These are phyloP conservation scores for Phialophora chinensis DNA, from an alignment of 2,329 filamentous ascomycete species.

Conservation along the genomic window DNA sequence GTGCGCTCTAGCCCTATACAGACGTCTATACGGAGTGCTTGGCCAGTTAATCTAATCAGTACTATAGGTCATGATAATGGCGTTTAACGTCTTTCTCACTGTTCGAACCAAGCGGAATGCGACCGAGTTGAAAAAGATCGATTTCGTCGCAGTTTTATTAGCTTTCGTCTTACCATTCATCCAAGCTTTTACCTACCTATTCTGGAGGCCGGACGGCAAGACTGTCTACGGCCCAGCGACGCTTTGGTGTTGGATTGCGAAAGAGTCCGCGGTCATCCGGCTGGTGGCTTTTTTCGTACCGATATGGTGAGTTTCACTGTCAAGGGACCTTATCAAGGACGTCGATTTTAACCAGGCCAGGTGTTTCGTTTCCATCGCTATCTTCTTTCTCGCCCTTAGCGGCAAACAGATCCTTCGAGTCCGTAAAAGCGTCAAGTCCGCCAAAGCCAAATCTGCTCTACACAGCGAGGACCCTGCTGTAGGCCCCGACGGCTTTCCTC, in stretches of 20 bases:
- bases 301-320: conserved; percentile 24
- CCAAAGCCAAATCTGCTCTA: conserved; percentile 19
- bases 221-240: conserved; percentile 33
- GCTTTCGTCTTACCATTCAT: conserved; percentile 28
- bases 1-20: conserved; percentile 4
- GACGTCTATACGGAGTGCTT: background rate
- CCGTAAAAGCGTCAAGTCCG: conserved; percentile 23
- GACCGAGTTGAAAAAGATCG: conserved; percentile 26
- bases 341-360: background rate
- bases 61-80: conserved; percentile 28
- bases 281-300: conserved; percentile 32
- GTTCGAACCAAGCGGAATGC: conserved; percentile 25
- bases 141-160: conserved; percentile 23
- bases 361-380: conserved; percentile 25
- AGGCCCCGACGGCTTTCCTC: background rate
- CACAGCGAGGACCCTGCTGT: conserved; percentile 3
- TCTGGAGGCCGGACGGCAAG: conserved; percentile 29
- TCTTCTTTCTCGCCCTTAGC: conserved; percentile 29
- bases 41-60: background rate
- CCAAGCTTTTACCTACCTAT: conserved; percentile 28
- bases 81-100: conserved; percentile 30
- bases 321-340: background rate
- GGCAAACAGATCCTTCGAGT: conserved; percentile 31
- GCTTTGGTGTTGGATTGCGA: conserved; percentile 32
- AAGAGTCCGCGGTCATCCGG: conserved; percentile 26